Base-by-base conservation (phyloP, 257 asterid species). In the Plectranthus barbatus region DNA sequence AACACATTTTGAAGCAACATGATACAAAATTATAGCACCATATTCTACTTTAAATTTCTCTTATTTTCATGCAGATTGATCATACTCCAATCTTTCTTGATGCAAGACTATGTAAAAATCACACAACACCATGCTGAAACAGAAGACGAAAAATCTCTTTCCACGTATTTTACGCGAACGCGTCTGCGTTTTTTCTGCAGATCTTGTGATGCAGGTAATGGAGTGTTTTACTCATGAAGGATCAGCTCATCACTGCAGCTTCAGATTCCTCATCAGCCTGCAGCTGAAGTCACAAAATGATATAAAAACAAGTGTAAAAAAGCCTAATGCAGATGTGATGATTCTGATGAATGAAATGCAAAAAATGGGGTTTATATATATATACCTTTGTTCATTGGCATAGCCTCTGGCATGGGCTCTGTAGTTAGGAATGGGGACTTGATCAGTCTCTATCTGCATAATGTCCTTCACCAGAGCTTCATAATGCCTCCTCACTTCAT, bases 401-500 rank as follows among this genome's bases (percentile, higher is more conserved):
- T 49, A 70, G 56, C 66, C 76, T 66, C 82, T 71, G 31, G 2
- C 5, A 26, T 26, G 31, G 9, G 29, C 18, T 55, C 78, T 66
- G 64, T 82, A 82, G 41, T 79, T 79, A 1, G 88, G 88, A 18
- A 82, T 71, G 0, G 88, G 88, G 0, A 82, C 83, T 18, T 72
- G 83, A 62, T 77, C 88, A 33, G 72, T 71, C 56, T 82, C 88
- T 4, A 82, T 82, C 52, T 72, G 72, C 80, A 68, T 76, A 60
- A 82, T 77, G 64, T 82, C 88, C 46, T 72, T 72, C 29, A 68
- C 80, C 0, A 82, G 72, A 4, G 36, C 72, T 46, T 82, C 81
- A 41, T 82, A 82, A 52, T 82, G 83, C 48, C 88, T 66, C 63
- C 76, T 72, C 0, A 82, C 88, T 74, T 82, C 88, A 15, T 79